Percentiles rank a stretch among this genome's conserved stretches.
These are phyloP conservation scores for Filosporella fistucella DNA, from an alignment of 495 filamentous ascomycete genomes.

Conservation along the genomic window DNA sequence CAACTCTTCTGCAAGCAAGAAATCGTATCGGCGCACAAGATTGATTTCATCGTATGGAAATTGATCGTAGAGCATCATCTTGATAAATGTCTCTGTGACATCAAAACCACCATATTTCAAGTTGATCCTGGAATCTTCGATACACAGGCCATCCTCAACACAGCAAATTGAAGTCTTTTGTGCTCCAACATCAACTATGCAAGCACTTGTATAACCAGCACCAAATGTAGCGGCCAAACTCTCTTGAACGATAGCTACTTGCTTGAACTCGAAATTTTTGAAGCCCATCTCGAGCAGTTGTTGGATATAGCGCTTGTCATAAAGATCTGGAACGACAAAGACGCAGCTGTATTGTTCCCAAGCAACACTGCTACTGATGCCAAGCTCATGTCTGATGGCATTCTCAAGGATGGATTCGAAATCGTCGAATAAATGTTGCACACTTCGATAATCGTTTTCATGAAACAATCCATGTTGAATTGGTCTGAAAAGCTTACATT, in stretches of 20 bases:
- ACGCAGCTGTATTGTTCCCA: conserved; percentile 90
- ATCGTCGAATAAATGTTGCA: conserved; percentile 74
- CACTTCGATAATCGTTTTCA: conserved; percentile 78
- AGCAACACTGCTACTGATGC: conserved; percentile 69
- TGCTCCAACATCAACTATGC: conserved; percentile 93
- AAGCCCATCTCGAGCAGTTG: conserved; percentile 77
- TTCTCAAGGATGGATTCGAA: conserved; percentile 82
- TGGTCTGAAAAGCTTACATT: conserved; percentile 90
- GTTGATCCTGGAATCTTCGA: conserved; percentile 88
- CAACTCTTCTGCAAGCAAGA: conserved; percentile 87
- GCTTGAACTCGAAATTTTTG: conserved; percentile 74
- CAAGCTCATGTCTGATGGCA: conserved; percentile 77
- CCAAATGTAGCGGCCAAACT: conserved; percentile 91
- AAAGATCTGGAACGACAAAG: conserved; percentile 92
- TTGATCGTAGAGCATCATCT: conserved; percentile 93
- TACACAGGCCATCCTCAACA: conserved; percentile 92
- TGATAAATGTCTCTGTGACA: conserved; percentile 89
- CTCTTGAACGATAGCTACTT: conserved; percentile 91
- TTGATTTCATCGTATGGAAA: conserved; percentile 95
- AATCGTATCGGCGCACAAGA: conserved; percentile 84
- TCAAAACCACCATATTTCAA: conserved; percentile 90
- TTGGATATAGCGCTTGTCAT: conserved; percentile 90
- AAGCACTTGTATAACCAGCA: conserved; percentile 88
- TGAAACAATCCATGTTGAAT: conserved; percentile 83
- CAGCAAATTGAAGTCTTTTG: conserved; percentile 98